Evolutionary conservation across 2,329 filamentous ascomycete species (phyloP).

Genomic region (Xylariales sp.): DNA sequence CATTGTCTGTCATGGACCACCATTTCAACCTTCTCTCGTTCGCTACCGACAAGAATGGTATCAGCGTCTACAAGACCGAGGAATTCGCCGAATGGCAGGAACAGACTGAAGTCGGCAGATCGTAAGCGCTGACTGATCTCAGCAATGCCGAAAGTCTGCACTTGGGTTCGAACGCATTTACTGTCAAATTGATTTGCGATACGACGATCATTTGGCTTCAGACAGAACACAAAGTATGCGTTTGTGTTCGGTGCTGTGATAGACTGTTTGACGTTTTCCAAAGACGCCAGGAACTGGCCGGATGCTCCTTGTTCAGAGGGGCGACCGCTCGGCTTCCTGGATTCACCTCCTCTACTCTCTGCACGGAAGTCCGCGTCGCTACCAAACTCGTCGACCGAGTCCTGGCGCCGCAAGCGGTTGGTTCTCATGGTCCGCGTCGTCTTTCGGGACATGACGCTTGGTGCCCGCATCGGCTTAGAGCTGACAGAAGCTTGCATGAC

Average conservation of each 20-base stretch:
- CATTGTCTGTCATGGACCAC: conserved; percentile 90
- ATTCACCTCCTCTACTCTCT: conserved; percentile 19
- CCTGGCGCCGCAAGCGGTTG: conserved; percentile 33
- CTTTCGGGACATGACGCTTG: conserved; percentile 85
- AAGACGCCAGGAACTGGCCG: conserved; percentile 81
- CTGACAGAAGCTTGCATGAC: conserved; percentile 96
- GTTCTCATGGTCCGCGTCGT: conserved; percentile 38
- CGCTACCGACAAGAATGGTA: conserved; percentile 81
- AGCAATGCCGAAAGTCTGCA: conserved; percentile 93
- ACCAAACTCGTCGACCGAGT: conserved; percentile 43
- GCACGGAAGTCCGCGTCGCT: conserved; percentile 40
- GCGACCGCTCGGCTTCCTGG: conserved; percentile 37
- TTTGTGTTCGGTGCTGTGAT: conserved; percentile 80
- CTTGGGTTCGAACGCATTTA: conserved; percentile 92
- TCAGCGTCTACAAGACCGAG: conserved; percentile 82
- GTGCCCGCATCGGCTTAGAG: conserved; percentile 88
- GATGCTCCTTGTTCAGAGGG: conserved; percentile 75
- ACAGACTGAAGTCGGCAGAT: conserved; percentile 92
- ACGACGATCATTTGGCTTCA: conserved; percentile 94
- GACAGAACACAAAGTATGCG: conserved; percentile 91
- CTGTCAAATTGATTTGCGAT: conserved; percentile 99
- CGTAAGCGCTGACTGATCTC: conserved; percentile 92
- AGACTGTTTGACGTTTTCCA: conserved; percentile 88
- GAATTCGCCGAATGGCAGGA: conserved; percentile 94
- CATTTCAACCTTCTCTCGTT: conserved; percentile 84